Percentiles rank a stretch among this genome's conserved stretches.
Evolutionary conservation across 2,329 filamentous ascomycete genomes (phyloP).

Genomic region (Purpureocillium lavendulum): DNA sequence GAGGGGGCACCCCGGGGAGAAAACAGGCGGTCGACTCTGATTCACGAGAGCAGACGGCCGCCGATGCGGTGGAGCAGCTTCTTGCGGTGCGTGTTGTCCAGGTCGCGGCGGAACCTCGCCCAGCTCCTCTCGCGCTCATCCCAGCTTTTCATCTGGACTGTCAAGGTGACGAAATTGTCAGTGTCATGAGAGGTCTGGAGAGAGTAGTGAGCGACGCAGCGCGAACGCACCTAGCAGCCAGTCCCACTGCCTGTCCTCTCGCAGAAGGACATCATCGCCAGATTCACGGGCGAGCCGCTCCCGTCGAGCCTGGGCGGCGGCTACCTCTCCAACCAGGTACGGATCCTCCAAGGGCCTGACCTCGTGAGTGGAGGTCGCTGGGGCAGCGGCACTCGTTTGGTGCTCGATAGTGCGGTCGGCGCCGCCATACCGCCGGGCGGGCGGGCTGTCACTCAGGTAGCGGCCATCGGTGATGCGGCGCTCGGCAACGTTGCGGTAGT

Average conservation of each 20-base stretch:
- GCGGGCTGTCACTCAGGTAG: conserved; percentile 13
- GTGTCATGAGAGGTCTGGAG: not conserved
- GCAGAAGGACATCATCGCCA: conserved; percentile 43
- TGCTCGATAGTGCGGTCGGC: conserved; percentile 1
- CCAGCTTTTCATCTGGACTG: conserved; percentile 42
- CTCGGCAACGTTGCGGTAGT: conserved; percentile 56
- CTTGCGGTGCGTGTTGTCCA: conserved; percentile 24
- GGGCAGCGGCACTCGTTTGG: not conserved
- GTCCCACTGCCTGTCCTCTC: conserved; percentile 53
- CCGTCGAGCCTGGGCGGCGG: conserved; percentile 47
- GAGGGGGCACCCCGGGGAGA: not conserved
- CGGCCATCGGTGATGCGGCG: conserved; percentile 45
- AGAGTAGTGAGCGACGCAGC: not conserved
- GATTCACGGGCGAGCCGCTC: conserved; percentile 49
- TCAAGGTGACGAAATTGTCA: not conserved
- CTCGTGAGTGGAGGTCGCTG: not conserved
- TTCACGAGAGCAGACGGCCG: conserved; percentile 14
- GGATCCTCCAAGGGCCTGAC: conserved; percentile 56
- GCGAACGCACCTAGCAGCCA: conserved; percentile 45
- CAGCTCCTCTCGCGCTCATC: conserved; percentile 43
- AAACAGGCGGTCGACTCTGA: too few species aligned
- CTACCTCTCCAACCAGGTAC: conserved; percentile 57
- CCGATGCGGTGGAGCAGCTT: conserved; percentile 33
- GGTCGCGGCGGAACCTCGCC: conserved; percentile 31
- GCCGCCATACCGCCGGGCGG: too few species aligned